Evolutionary conservation across 2,329 filamentous ascomycete genomes (phyloP).

Genomic region (Beauveria varroae): DNA sequence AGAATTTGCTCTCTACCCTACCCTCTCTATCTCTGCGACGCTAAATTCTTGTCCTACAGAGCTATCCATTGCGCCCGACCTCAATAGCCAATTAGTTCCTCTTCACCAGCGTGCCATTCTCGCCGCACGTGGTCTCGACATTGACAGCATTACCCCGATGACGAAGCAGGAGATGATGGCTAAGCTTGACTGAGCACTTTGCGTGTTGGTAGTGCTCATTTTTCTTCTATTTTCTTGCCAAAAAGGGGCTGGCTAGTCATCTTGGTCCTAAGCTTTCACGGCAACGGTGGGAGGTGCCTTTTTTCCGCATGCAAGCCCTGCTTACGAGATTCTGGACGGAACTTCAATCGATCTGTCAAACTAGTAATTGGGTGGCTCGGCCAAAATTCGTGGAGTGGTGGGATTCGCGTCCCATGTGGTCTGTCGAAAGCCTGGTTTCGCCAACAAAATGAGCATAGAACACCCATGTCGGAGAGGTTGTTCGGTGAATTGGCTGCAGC

Average conservation of each 20-base stretch:
- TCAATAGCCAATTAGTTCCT: slow-evolving; percentile 86
- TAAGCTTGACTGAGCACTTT: slow-evolving; percentile 73
- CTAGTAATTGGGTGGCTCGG: not conserved
- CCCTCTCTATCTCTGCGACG: not conserved
- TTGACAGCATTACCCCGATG: slow-evolving; percentile 88
- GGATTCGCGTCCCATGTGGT: not conserved
- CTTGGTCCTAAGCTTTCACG: not conserved
- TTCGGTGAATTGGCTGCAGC: not conserved
- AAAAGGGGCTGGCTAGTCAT: not conserved
- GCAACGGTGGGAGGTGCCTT: not conserved
- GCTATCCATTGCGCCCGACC: slow-evolving; percentile 84
- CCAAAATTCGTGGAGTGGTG: not conserved
- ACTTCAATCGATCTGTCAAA: not conserved
- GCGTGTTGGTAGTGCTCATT: not conserved
- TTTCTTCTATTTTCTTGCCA: slow-evolving; percentile 5
- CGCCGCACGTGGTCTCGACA: slow-evolving; percentile 72
- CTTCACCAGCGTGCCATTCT: slow-evolving; percentile 70
- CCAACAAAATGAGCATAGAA: not conserved
- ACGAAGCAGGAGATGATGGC: slow-evolving; percentile 96
- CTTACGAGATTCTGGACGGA: not conserved
- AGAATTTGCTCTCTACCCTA: slow-evolving; percentile 24
- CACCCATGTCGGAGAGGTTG: not conserved
- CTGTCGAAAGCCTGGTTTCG: not conserved
- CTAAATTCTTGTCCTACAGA: slow-evolving; percentile 44
- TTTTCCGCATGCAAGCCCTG: not conserved